Base-by-base conservation (phyloP, 495 filamentous ascomycete genomes). In the Neurospora hispaniola region DNA sequence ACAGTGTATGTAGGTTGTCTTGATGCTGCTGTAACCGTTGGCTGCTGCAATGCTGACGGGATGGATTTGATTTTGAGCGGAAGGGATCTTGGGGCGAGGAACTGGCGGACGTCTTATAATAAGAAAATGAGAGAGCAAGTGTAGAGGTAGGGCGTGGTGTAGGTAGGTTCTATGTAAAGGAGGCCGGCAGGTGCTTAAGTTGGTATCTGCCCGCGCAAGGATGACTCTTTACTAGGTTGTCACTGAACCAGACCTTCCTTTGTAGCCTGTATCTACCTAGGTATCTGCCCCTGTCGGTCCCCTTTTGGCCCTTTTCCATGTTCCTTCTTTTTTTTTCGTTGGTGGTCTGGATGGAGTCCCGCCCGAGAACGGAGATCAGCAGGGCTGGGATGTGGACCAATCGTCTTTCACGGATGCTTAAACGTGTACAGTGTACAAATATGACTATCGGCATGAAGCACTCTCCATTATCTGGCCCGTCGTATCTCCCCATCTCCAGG, bases 281-380 rank as follows among this genome's bases (percentile, higher is more conserved):
- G 8, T 41, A 18, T 66, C 7, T 16, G 54, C 54, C 54, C 54
- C 48, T 59, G 48, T 14, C 20, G 27, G 48, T 59, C 48, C 48
- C 48, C 23, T 59, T 59, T 59, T 14, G 48, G 20, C 43, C 70
- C 4, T 68, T 71, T 66, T 62, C 42, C 42, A 71, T 38, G 70
- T 71, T 71, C 42, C 70, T 71, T 18, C 38, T 71, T 71, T 46
- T 59, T 62, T 23, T 23, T 62, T 62, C 23, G 54, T 27, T 5
- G 16, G 27, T 66, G 54, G 35, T 74, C 70, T 75, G 59, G 71
- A 27, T 75, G 59, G 71, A 27, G 46, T 43, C 38, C 35, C 72
- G 75, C 74, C 79, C 79, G 79, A 79, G 78, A 81, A 78, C 79
- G 78, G 79, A 81, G 79, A 81, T 77, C 78, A 73, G 73, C 73